Conservation (phyloP, 1,139 yeast species). For the Lodderomyces pseudojiufengensis region DNA sequence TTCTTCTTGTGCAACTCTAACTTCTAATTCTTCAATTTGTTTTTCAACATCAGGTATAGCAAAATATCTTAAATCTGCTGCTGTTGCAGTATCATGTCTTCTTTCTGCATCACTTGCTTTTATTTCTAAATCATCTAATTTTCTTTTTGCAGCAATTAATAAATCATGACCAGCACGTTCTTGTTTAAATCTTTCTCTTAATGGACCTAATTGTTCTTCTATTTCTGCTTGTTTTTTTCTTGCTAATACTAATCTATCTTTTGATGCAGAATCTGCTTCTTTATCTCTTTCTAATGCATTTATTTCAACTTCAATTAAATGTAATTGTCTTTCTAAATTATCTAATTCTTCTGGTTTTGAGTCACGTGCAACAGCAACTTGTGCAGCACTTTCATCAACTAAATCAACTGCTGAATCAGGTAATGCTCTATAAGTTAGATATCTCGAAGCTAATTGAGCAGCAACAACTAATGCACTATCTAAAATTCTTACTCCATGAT, state of each 20-base stretch:
- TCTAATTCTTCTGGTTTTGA: slow-evolving; percentile 97
- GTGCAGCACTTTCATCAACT: slow-evolving; percentile 95
- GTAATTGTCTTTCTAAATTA: slow-evolving; percentile 86
- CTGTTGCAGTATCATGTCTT: slow-evolving; percentile 89
- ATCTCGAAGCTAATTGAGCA: slow-evolving; percentile 91
- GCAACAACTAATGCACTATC: slow-evolving; percentile 95
- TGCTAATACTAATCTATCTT: slow-evolving; percentile 80
- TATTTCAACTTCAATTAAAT: slow-evolving; percentile 89
- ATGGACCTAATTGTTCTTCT: slow-evolving; percentile 81
- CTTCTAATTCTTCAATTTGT: slow-evolving; percentile 72
- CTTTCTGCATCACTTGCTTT: slow-evolving; percentile 97
- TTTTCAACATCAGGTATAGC: slow-evolving; percentile 91
- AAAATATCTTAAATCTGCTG: slow-evolving; percentile 93
- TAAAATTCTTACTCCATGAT: slow-evolving; percentile 95
- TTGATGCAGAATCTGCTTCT: slow-evolving; percentile 81
- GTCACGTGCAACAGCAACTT: slow-evolving; percentile 97
- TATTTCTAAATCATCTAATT: slow-evolving; percentile 84
- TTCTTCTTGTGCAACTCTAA: slow-evolving; percentile 70
- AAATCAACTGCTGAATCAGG: slow-evolving; percentile 98
- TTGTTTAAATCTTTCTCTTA: slow-evolving; percentile 78
- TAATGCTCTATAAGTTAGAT: slow-evolving; percentile 88
- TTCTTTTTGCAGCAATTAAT: slow-evolving; percentile 82
- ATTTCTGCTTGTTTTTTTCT: slow-evolving; percentile 75
- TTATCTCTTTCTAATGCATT: slow-evolving; percentile 96
- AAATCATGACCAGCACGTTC: slow-evolving; percentile 93